These are phyloP conservation scores for Dendrobium catenatum DNA, from an alignment of 106 monocot genomes.

Conservation along the genomic window DNA sequence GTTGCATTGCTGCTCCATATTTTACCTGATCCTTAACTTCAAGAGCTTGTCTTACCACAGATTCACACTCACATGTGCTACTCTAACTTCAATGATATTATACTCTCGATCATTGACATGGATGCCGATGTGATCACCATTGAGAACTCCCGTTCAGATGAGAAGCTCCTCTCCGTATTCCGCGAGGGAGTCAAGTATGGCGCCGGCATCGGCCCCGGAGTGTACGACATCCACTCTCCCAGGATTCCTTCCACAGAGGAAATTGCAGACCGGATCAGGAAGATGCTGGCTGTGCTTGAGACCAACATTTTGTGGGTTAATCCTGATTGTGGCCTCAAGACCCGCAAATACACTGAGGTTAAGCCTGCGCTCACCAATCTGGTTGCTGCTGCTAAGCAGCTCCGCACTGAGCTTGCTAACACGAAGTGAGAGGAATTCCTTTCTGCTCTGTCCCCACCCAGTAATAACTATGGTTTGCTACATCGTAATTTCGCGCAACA, in stretches of 20 bases:
- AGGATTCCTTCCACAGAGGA: slow-evolving; percentile 23
- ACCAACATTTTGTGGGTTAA: slow-evolving; percentile 28
- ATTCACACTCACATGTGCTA: slow-evolving; percentile 32
- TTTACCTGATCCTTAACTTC: no score
- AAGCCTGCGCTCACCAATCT: slow-evolving; percentile 23
- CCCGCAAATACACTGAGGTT: slow-evolving; percentile 23
- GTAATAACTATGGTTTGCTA: neutral
- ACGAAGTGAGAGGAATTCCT: slow-evolving; percentile 1
- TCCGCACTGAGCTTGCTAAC: slow-evolving; percentile 19
- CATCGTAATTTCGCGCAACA: neutral
- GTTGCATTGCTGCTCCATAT: neutral
- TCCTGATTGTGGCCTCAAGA: slow-evolving; percentile 28
- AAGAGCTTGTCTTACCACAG: neutral
- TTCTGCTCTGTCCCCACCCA: neutral
- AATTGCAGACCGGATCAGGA: slow-evolving; percentile 23
- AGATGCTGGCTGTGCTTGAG: slow-evolving; percentile 25
- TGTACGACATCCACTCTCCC: slow-evolving; percentile 30
- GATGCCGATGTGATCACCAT: slow-evolving; percentile 30
- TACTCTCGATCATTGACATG: slow-evolving; percentile 30
- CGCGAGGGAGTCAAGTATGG: slow-evolving; percentile 29
- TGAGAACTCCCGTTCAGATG: slow-evolving; percentile 28
- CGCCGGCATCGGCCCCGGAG: slow-evolving; percentile 24
- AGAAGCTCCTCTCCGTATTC: slow-evolving; percentile 30
- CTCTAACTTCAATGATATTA: slow-evolving; percentile 32
- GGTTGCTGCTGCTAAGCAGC: slow-evolving; percentile 23